Evolutionary conservation across 2,329 filamentous ascomycete genomes (phyloP), one percentile per base, ranked within the genome.

Genomic region (Aspergillus luchuensis): DNA sequence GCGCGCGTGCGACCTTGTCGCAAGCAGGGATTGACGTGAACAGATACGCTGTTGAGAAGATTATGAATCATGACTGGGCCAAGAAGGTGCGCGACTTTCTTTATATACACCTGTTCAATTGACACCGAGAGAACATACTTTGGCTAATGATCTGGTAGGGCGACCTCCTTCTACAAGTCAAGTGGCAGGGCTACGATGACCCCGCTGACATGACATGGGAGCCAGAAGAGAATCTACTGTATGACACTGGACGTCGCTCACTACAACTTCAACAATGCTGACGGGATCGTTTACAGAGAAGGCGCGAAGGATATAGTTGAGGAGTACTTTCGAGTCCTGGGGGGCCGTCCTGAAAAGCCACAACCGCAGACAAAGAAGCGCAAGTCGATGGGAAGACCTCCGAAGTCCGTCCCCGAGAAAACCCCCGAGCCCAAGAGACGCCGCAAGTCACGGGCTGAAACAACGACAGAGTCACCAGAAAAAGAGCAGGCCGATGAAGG

Each of bases 101-200:
- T 21, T 8, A 19, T 47, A 28, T 10, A 36, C 38, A 38, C 30
- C 11, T 23, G 60, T 58, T 23, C 25, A n/a, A 59, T 57, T 33
- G 13, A 45, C 4, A 45, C 4, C 19, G 48, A 49, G 39, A 23
- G 38, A 23, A 41, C 28, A n/a, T 17, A 30, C 15, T 41, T 21
- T 63, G 17, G 59, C 67, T 74, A 56, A 71, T 55, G n/a, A 55
- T 58, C 56, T 11, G 56, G 45, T 45, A 80, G 78, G 74, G 73
- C 36, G 68, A 67, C 17, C 68, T 81, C 23, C 60, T 74, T 38
- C 73, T 80, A 19, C 64, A 73, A 7, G 78, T 82, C 30, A 82
- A 82, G 66, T 82, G 80, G 80, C 77, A 78, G 62, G 79, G 78
- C 5, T 82, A 80, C 56, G 72, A 78, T 2, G 68, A 78, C 5